Percentiles rank a stretch among this genome's conserved stretches.
Evolutionary conservation across 2,329 filamentous ascomycete genomes (phyloP).

Genomic region (Beauveria medogensis): DNA sequence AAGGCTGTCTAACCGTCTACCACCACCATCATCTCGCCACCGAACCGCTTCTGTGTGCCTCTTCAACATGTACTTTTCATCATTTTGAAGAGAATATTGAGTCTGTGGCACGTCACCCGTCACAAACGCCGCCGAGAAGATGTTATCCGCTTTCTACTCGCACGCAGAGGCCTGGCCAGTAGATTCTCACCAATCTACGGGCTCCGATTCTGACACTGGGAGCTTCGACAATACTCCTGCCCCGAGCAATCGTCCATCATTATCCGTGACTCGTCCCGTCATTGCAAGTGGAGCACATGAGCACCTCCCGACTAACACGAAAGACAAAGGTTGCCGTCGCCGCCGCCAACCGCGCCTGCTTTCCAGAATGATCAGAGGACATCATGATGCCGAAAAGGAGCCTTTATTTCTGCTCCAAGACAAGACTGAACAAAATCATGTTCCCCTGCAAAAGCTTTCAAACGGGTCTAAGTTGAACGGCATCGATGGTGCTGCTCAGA

Average conservation of each 20-base stretch:
- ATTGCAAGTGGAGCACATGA: neutral
- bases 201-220: conserved; percentile 12
- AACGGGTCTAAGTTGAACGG: neutral
- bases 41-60: neutral
- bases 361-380: neutral
- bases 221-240: conserved; percentile 26
- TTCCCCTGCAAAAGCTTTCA: neutral
- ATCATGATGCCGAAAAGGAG: neutral
- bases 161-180: conserved; percentile 4
- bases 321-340: neutral
- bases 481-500: neutral
- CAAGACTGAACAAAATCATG: neutral
- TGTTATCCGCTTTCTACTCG: conserved; percentile 8
- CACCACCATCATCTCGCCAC: neutral
- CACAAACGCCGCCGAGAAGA: neutral
- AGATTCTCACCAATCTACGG: neutral
- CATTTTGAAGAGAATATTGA: neutral
- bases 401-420: neutral
- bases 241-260: conserved; percentile 23
- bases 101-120: neutral
- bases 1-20: neutral
- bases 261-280: conserved; percentile 15
- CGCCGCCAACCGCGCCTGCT: neutral
- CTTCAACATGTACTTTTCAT: neutral
- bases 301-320: neutral